Evolutionary conservation across 73 alveolate species (phyloP).

Genomic region (Halteria grandinella): DNA sequence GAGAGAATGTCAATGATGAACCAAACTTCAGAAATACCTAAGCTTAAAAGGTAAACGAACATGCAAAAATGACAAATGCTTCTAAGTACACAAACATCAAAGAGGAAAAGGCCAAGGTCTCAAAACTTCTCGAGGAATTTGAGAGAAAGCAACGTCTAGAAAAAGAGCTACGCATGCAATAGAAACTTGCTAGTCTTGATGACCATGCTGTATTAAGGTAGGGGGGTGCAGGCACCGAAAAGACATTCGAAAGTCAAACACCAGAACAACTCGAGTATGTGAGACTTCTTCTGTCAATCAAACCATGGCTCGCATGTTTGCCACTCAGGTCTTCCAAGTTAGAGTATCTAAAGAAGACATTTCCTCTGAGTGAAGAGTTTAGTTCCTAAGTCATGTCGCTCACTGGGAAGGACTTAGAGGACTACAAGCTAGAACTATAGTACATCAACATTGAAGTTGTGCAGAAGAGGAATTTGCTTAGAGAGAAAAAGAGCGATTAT

Average conservation of each 20-base stretch:
- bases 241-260: background rate
- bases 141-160: conserved; percentile 22
- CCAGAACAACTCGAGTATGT: conserved; percentile 43
- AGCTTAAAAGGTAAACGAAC: background rate
- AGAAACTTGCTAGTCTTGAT: too few species aligned
- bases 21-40: conserved; percentile 1
- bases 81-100: conserved; percentile 33
- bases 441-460: conserved; percentile 30
- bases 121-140: conserved; percentile 37
- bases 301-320: conserved; percentile 53
- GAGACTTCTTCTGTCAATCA: background rate
- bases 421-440: conserved; percentile 19
- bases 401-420: conserved; percentile 23
- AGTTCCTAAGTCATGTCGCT: background rate
- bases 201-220: too few species aligned
- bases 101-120: conserved; percentile 47
- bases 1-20: background rate
- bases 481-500: conserved; percentile 48
- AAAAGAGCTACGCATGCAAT: background rate
- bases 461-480: conserved; percentile 26
- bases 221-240: conserved; percentile 1
- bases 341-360: conserved; percentile 45
- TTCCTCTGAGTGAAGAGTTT: conserved; percentile 19
- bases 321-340: conserved; percentile 51
- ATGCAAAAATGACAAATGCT: background rate